A percentile compares a stretch with the other conserved stretches of the same genome.
Conservation (phyloP, 352 stramenopile genomes). For the Stephanocyclus meneghinianus region DNA sequence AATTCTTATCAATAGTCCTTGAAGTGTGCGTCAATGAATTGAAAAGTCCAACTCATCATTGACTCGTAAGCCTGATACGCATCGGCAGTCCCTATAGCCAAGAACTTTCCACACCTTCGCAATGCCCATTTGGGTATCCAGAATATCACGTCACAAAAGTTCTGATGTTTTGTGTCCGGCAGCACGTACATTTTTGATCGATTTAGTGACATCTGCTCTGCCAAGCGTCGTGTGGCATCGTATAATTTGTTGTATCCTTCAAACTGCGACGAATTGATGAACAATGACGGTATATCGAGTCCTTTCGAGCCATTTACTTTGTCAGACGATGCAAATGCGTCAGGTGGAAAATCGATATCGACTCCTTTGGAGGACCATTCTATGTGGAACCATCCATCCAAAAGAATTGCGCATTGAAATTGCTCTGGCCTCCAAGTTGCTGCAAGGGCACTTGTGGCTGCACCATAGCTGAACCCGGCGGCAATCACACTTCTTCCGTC, state of each 20-base stretch:
- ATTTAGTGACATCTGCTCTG: conserved; percentile 10
- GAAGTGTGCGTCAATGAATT: conserved; percentile 21
- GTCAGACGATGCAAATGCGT: conserved; percentile 38
- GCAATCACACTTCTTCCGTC: conserved; percentile 32
- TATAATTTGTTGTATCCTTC: conserved; percentile 48
- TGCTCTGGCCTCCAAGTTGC: conserved; percentile 27
- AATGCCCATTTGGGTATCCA: conserved; percentile 39
- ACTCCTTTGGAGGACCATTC: conserved; percentile 34
- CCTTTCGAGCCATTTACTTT: not conserved
- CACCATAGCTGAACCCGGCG: conserved; percentile 58
- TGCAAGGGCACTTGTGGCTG: conserved; percentile 37
- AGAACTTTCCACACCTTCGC: conserved; percentile 3
- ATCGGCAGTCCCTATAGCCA: conserved; percentile 20
- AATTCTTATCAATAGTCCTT: not conserved
- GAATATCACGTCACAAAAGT: conserved; percentile 62
- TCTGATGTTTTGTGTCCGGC: conserved; percentile 53
- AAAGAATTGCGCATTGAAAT: conserved; percentile 51
- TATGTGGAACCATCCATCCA: conserved; percentile 66
- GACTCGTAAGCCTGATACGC: conserved; percentile 7
- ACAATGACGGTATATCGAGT: conserved; percentile 45
- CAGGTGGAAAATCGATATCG: conserved; percentile 54
- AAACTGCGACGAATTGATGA: conserved; percentile 63
- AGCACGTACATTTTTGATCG: conserved; percentile 43
- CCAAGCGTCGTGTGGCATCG: conserved; percentile 26
- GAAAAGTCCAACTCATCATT: conserved; percentile 24